Evolutionary conservation across 176 grass and related monocot genomes (phyloP).

Genomic region (Alopecurus myosuroides): DNA sequence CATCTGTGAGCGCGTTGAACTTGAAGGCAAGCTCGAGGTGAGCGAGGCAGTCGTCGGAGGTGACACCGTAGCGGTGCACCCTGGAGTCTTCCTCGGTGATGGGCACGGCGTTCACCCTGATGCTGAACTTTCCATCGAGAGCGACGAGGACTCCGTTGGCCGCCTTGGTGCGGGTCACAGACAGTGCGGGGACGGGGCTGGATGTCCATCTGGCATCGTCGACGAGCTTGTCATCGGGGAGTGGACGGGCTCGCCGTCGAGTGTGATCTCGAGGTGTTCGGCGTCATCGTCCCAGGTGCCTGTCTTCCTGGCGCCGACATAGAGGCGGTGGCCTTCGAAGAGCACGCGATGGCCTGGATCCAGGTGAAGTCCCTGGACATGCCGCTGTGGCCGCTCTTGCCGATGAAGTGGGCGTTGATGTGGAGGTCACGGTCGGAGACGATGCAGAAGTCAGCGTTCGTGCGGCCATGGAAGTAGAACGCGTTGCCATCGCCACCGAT

Average conservation of each 20-base stretch:
- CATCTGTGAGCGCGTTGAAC: neutral
- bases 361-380: conserved; percentile 13
- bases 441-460: conserved; percentile 18
- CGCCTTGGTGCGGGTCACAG: conserved; percentile 22
- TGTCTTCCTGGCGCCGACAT: conserved; percentile 1
- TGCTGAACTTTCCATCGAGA: conserved; percentile 19
- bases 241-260: conserved; percentile 19
- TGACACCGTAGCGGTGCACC: conserved; percentile 2
- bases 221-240: neutral
- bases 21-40: neutral
- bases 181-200: neutral
- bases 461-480: conserved; percentile 32
- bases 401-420: conserved; percentile 37
- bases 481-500: conserved; percentile 35
- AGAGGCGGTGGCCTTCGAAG: conserved; percentile 16
- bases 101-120: conserved; percentile 9
- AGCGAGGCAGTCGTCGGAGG: neutral
- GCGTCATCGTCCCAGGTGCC: conserved; percentile 13
- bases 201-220: neutral
- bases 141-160: conserved; percentile 11
- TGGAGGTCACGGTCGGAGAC: conserved; percentile 29
- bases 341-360: conserved; percentile 24
- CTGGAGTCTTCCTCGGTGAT: conserved; percentile 27
- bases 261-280: neutral
- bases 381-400: conserved; percentile 18